Percentiles rank a stretch among this genome's conserved stretches.
Evolutionary conservation across 305 asterid genomes (phyloP).

Genomic region (Ilex paraguariensis): DNA sequence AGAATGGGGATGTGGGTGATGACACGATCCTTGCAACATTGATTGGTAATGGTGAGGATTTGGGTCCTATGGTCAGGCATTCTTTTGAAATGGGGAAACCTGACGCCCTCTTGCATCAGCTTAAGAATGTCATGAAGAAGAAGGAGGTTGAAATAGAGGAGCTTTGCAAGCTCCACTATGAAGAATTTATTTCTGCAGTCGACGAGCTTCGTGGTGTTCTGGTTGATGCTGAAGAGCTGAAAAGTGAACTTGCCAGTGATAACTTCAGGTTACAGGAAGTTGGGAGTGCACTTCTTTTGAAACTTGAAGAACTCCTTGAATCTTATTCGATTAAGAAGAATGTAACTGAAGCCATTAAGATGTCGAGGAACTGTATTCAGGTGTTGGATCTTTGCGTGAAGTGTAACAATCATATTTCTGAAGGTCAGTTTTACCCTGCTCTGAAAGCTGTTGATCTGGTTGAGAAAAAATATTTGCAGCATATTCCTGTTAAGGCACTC

Average conservation of each 20-base stretch:
- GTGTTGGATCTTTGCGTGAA: slow-evolving; percentile 79
- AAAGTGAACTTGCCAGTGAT: slow-evolving; percentile 77
- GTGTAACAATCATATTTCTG: slow-evolving; percentile 75
- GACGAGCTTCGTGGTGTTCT: slow-evolving; percentile 96
- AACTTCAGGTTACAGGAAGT: slow-evolving; percentile 83
- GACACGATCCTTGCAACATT: slow-evolving; percentile 81
- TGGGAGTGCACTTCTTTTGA: slow-evolving; percentile 62
- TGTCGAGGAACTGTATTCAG: slow-evolving; percentile 67
- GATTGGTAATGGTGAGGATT: slow-evolving; percentile 81
- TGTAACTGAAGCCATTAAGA: slow-evolving; percentile 76
- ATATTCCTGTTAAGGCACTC: slow-evolving; percentile 57
- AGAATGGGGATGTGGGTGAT: slow-evolving; percentile 67
- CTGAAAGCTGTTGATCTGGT: slow-evolving; percentile 66
- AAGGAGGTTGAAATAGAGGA: slow-evolving; percentile 94
- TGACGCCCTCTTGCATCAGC: slow-evolving; percentile 74
- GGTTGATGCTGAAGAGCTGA: slow-evolving; percentile 93
- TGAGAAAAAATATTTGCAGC: slow-evolving; percentile 55
- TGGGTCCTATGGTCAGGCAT: slow-evolving; percentile 89
- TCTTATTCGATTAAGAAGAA: slow-evolving; percentile 71
- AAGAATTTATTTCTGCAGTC: slow-evolving; percentile 84
- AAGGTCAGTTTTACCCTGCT: slow-evolving; percentile 84
- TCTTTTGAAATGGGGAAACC: slow-evolving; percentile 81
- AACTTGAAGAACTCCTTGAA: slow-evolving; percentile 84
- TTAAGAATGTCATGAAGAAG: slow-evolving; percentile 64
- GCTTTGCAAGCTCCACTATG: slow-evolving; percentile 91